Conservation (phyloP, 495 filamentous ascomycete genomes). For the Aspergillus taichungensis region DNA sequence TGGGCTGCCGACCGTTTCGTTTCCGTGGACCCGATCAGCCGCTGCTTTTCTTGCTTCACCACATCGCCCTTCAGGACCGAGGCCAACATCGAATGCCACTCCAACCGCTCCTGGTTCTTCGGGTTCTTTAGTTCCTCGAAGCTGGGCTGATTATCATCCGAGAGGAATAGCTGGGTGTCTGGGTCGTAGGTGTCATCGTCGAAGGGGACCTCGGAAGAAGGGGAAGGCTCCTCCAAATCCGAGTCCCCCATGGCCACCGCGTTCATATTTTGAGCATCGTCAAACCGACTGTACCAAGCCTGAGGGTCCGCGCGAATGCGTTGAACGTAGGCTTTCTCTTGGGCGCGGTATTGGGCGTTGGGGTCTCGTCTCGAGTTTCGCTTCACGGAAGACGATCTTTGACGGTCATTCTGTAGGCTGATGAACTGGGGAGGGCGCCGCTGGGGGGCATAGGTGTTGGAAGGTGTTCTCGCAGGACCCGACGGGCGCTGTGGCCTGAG, state of each 20-base stretch:
- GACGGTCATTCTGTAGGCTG: slow-evolving; percentile 39
- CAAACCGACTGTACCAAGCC: slow-evolving; percentile 61
- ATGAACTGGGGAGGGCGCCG: slow-evolving; percentile 60
- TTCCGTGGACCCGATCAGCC: slow-evolving; percentile 76
- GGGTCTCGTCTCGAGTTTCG: slow-evolving; percentile 51
- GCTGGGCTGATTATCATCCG: slow-evolving; percentile 77
- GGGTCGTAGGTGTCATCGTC: slow-evolving; percentile 83
- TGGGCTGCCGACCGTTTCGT: slow-evolving; percentile 61
- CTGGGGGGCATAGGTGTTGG: slow-evolving; percentile 66
- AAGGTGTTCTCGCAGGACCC: slow-evolving; percentile 55
- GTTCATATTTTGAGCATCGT: slow-evolving; percentile 54
- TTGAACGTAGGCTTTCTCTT: slow-evolving; percentile 75
- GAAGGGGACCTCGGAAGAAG: slow-evolving; percentile 72
- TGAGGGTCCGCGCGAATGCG: slow-evolving; percentile 63
- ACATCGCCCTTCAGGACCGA: slow-evolving; percentile 95
- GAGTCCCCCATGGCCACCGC: slow-evolving; percentile 60
- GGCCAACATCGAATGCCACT: slow-evolving; percentile 97
- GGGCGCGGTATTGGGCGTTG: slow-evolving; percentile 72
- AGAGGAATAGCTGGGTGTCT: slow-evolving; percentile 84
- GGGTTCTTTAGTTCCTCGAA: slow-evolving; percentile 82
- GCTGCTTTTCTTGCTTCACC: slow-evolving; percentile 94
- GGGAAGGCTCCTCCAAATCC: slow-evolving; percentile 84
- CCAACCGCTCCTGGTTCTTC: slow-evolving; percentile 80
- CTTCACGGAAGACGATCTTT: slow-evolving; percentile 46
- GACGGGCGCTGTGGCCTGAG: slow-evolving; percentile 47